phyloP scores from a whole-genome alignment of 768 basidiomycete species.

The Hericium rajendrae region DNA sequence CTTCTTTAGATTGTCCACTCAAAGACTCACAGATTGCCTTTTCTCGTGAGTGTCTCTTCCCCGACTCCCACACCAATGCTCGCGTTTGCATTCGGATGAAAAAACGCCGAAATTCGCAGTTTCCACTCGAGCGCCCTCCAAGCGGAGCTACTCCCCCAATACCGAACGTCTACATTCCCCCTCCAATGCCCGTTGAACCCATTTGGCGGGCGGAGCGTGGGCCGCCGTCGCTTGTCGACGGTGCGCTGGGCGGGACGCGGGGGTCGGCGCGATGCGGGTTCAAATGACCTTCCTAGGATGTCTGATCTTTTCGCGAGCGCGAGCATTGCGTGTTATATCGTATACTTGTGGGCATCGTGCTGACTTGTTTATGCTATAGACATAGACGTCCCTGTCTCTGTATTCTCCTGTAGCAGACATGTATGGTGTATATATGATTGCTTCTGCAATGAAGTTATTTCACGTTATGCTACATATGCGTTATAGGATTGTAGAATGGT shows the following conservation, averaged over 20 bases:
- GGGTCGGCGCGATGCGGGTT: conserved; percentile 53
- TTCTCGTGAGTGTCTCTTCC: conserved; percentile 2
- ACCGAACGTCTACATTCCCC: conserved; percentile 65
- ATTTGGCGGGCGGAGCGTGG: conserved; percentile 44
- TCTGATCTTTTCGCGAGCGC: background rate
- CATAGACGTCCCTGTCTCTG: too few species aligned
- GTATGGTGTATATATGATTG: too few species aligned
- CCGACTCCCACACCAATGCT: background rate
- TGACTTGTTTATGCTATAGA: too few species aligned
- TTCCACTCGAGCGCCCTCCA: conserved; percentile 70
- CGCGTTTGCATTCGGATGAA: conserved; percentile 7
- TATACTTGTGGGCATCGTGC: too few species aligned
- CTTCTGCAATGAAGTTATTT: too few species aligned
- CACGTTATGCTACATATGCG: too few species aligned
- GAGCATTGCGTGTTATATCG: too few species aligned
- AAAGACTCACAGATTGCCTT: background rate
- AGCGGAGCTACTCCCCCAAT: conserved; percentile 61
- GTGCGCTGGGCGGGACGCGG: conserved; percentile 70
- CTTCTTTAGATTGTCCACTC: background rate
- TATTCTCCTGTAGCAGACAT: too few species aligned
- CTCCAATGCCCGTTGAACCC: conserved; percentile 54
- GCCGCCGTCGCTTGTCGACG: conserved; percentile 35
- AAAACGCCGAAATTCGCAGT: conserved; percentile 73
- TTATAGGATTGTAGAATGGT: too few species aligned
- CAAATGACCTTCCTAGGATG: conserved; percentile 4